phyloP scores from a whole-genome alignment of 345 rosid species.

The Arabidopsis suecica region DNA sequence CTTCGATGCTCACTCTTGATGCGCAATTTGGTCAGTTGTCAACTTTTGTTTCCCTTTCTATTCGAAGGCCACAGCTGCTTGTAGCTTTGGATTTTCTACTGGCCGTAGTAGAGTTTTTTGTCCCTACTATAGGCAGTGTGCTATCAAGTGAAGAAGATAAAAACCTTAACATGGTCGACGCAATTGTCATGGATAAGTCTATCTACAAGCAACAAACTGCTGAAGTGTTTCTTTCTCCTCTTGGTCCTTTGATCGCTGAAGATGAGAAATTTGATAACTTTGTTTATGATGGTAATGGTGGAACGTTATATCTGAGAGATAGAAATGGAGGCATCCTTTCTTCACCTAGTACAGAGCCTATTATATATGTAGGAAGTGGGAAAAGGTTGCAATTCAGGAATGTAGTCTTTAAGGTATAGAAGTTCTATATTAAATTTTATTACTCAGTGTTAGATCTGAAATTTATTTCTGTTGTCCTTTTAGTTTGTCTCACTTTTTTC shows the following conservation, averaged over 20 bases:
- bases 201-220: constrained; percentile 64
- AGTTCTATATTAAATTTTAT: constrained; percentile 2
- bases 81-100: constrained; percentile 96
- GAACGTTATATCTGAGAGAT: constrained; percentile 74
- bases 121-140: constrained; percentile 73
- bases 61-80: constrained; percentile 95
- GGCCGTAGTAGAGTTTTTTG: constrained; percentile 91
- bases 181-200: constrained; percentile 68
- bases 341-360: constrained; percentile 71
- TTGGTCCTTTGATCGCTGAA: constrained; percentile 83
- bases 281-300: constrained; percentile 92
- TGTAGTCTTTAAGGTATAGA: constrained; percentile 74
- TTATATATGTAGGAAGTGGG: constrained; percentile 79
- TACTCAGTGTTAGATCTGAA: constrained; percentile 1
- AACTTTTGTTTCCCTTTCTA: constrained; percentile 63
- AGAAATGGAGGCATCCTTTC: constrained; percentile 64
- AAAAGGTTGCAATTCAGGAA: constrained; percentile 83
- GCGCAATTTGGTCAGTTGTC: constrained; percentile 72
- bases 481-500: constrained; percentile 25
- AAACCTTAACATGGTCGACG: constrained; percentile 57
- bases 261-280: constrained; percentile 74
- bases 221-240: constrained; percentile 76
- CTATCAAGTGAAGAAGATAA: constrained; percentile 75
- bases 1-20: constrained; percentile 95
- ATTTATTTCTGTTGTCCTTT: constrained; percentile 15